These are phyloP conservation scores for Penicillium sclerotigenum DNA, from an alignment of 2,329 filamentous ascomycete genomes.

Conservation along the genomic window DNA sequence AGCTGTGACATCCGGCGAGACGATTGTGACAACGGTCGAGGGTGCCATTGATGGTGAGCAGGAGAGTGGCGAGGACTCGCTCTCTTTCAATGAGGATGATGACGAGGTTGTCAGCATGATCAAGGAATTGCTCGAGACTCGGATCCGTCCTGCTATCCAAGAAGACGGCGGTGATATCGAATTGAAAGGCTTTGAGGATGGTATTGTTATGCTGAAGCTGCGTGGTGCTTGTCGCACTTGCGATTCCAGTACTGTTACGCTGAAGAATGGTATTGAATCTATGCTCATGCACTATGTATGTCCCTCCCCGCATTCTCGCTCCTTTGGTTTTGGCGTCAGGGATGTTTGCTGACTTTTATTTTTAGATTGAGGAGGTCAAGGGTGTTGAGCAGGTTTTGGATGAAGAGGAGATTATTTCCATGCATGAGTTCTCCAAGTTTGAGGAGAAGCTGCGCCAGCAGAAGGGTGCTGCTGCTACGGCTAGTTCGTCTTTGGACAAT, in stretches of 20 bases:
- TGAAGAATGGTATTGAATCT: constrained; percentile 97
- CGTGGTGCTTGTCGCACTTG: constrained; percentile 92
- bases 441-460: constrained; percentile 74
- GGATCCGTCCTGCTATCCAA: constrained; percentile 92
- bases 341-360: constrained; percentile 18
- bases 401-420: constrained; percentile 82
- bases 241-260: constrained; percentile 91
- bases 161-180: constrained; percentile 98
- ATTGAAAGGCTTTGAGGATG: constrained; percentile 82
- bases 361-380: constrained; percentile 89
- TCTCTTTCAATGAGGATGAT: constrained; percentile 85
- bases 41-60: constrained; percentile 53
- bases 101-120: constrained; percentile 97
- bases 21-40: constrained; percentile 70
- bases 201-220: constrained; percentile 80
- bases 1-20: constrained; percentile 77
- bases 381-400: constrained; percentile 88
- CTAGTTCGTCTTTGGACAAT: constrained; percentile 54
- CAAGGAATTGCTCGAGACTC: constrained; percentile 92
- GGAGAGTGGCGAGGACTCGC: constrained; percentile 60
- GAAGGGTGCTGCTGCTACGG: constrained; percentile 51
- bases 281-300: constrained; percentile 96
- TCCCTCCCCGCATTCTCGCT: constrained; percentile 25
- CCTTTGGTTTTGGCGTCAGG: not conserved
- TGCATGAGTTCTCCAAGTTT: constrained; percentile 88